phyloP scores from a whole-genome alignment of 345 rosid species.

The Alliaria petiolata region DNA sequence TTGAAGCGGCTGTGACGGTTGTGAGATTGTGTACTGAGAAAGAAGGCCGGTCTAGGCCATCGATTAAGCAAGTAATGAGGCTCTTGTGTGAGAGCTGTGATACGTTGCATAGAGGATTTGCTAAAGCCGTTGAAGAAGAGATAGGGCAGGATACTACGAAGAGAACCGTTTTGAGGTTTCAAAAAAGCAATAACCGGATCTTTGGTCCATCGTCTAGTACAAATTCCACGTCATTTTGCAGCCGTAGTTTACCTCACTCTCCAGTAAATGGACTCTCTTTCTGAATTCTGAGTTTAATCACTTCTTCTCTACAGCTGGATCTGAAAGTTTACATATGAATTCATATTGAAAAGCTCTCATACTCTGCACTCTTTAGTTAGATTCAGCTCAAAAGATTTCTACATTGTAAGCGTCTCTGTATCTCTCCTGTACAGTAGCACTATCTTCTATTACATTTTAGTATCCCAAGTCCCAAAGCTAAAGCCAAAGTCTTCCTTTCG shows the following conservation, averaged over 20 bases:
- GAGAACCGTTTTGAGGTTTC: slow-evolving; percentile 41
- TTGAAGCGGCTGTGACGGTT: slow-evolving; percentile 47
- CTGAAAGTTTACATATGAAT: slow-evolving; percentile 16
- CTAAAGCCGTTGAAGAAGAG: slow-evolving; percentile 53
- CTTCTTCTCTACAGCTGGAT: neutral
- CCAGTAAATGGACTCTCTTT: slow-evolving; percentile 32
- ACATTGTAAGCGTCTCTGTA: slow-evolving; percentile 23
- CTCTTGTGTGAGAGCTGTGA: slow-evolving; percentile 79
- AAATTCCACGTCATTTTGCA: slow-evolving; percentile 68
- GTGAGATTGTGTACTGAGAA: slow-evolving; percentile 87
- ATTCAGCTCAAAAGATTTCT: slow-evolving; percentile 22
- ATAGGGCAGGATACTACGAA: slow-evolving; percentile 57
- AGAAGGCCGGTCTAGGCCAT: slow-evolving; percentile 82
- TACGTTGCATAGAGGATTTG: slow-evolving; percentile 59
- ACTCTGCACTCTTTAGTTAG: too few species aligned
- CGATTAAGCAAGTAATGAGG: slow-evolving; percentile 78
- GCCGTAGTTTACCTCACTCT: slow-evolving; percentile 50
- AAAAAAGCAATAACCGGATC: slow-evolving; percentile 52
- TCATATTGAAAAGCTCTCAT: slow-evolving; percentile 17
- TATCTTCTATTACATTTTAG: slow-evolving; percentile 20
- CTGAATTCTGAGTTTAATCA: slow-evolving; percentile 12
- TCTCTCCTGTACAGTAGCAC: slow-evolving; percentile 28
- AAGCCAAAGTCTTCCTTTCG: slow-evolving; percentile 6
- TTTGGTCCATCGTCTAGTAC: slow-evolving; percentile 80
- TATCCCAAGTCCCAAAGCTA: slow-evolving; percentile 7